Percentiles rank a stretch among this genome's conserved stretches.
Evolutionary conservation across 2,329 filamentous ascomycete genomes (phyloP).

Genomic region (Pseudogymnoascus sp.): DNA sequence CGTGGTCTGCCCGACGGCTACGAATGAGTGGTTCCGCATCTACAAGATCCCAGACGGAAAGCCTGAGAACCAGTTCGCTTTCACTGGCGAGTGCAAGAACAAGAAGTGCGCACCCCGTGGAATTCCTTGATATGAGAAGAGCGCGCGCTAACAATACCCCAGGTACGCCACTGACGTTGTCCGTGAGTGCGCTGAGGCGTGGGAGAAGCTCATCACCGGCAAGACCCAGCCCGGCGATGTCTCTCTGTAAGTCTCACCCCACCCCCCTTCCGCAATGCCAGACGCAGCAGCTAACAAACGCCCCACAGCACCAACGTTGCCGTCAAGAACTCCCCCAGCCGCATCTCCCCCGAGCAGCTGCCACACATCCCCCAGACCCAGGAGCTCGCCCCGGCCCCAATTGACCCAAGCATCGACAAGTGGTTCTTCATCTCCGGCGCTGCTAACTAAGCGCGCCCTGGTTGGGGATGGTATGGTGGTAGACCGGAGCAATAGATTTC

Average conservation of each 20-base stretch:
- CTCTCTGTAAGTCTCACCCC: slow-evolving; percentile 60
- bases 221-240: slow-evolving; percentile 74
- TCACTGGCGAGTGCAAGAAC: slow-evolving; percentile 99
- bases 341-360: slow-evolving; percentile 62
- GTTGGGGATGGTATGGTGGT: background rate
- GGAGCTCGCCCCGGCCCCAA: slow-evolving; percentile 77
- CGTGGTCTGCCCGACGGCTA: slow-evolving; percentile 93
- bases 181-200: slow-evolving; percentile 91
- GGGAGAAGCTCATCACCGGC: slow-evolving; percentile 92
- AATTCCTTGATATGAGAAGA: background rate
- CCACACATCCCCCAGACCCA: slow-evolving; percentile 72
- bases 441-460: slow-evolving; percentile 53
- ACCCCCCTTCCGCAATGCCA: slow-evolving; percentile 9
- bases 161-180: slow-evolving; percentile 93
- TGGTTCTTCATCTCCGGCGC: slow-evolving; percentile 99
- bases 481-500: background rate
- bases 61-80: slow-evolving; percentile 99
- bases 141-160: slow-evolving; percentile 15
- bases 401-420: slow-evolving; percentile 97
- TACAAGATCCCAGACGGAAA: slow-evolving; percentile 99
- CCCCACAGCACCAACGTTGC: slow-evolving; percentile 69
- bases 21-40: slow-evolving; percentile 99
- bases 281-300: slow-evolving; percentile 28
- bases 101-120: slow-evolving; percentile 58
- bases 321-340: slow-evolving; percentile 66